Evolutionary conservation across 495 filamentous ascomycete species (phyloP), one percentile per base, ranked within the genome.

Genomic region (Penicillium cosmopolitanum): DNA sequence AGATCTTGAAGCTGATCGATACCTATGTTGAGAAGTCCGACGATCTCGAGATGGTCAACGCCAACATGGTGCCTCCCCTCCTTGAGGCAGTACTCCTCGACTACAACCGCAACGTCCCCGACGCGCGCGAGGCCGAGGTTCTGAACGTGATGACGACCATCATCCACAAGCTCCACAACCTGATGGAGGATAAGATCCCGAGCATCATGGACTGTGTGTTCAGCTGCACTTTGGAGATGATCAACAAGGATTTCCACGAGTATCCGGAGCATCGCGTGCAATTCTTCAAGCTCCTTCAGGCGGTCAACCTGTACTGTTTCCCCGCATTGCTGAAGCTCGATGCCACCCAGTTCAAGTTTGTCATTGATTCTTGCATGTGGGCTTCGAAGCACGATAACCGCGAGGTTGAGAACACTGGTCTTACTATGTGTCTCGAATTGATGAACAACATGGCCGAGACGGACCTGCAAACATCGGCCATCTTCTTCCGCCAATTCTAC

Each of bases 211-310:
- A 98, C 69, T 95, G 93, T 67, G 92, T 99, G 18, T 99, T 99
- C 70, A 94, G 97, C 73, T 98, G 95, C 77, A 99, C 95, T 8
- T 80, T 99, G 42, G 91, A 96, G 62, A 99, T 99, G 95, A 98
- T 99, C 79, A 99, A 98, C 84, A 99, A 98, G 75, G 94, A 99
- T 69, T 99, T 98, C 78, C 96, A 96, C 48, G 95, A 99, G 71
- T 99, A 96, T 73, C 95, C 95, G 0, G 95, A 99, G 69, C 95
- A 98, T 67, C 88, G 95, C 42, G 95, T 99, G 4, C 93, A 97
- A 73, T 99, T 99, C 73, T 99, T 98, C 84, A 96, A 95, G 73
- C 81, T 98, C 31, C 84, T 99, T 15, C 85, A 96, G 66, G 91
- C 93, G 12, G 97, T 99, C 77, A 99, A 99, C 67, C 77, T 97